A percentile compares a stretch with the other conserved stretches of the same genome.
phyloP scores from a whole-genome alignment of 257 asterid species.

The Petunia secreta region DNA sequence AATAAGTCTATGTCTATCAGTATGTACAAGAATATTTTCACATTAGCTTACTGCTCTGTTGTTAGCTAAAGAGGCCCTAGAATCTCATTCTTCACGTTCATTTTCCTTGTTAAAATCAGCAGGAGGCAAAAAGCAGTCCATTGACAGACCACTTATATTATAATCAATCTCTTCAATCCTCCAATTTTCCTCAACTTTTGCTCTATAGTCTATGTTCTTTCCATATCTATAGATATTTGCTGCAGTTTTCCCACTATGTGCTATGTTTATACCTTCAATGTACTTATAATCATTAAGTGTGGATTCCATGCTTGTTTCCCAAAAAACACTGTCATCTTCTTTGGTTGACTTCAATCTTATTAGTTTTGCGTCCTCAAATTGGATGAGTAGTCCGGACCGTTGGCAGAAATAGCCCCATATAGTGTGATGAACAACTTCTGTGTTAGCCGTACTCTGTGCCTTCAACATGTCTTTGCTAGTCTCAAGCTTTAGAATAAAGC shows the following conservation, averaged over 20 bases:
- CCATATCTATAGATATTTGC: slow-evolving; percentile 81
- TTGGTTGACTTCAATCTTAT: slow-evolving; percentile 63
- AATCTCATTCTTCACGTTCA: slow-evolving; percentile 35
- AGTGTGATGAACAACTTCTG: slow-evolving; percentile 75
- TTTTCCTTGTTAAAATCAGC: slow-evolving; percentile 50
- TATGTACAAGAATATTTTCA: slow-evolving; percentile 17
- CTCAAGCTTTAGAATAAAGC: slow-evolving; percentile 77
- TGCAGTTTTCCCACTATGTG: slow-evolving; percentile 69
- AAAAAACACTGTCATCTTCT: slow-evolving; percentile 58
- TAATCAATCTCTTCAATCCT: slow-evolving; percentile 85
- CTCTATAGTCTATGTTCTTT: slow-evolving; percentile 52
- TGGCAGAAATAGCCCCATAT: slow-evolving; percentile 94
- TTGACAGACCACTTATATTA: slow-evolving; percentile 70
- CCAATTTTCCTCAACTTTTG: slow-evolving; percentile 89
- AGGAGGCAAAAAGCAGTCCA: slow-evolving; percentile 83
- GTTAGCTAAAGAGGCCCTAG: neutral
- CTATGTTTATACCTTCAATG: slow-evolving; percentile 77
- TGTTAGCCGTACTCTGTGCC: slow-evolving; percentile 74
- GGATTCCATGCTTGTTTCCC: slow-evolving; percentile 83
- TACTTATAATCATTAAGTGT: slow-evolving; percentile 59
- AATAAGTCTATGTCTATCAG: neutral
- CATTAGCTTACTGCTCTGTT: slow-evolving; percentile 9
- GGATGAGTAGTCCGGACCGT: slow-evolving; percentile 69
- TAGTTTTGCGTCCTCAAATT: slow-evolving; percentile 74
- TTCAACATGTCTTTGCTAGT: slow-evolving; percentile 54